Conservation (phyloP, 768 basidiomycete genomes). For the Calocybe gangraenosa region DNA sequence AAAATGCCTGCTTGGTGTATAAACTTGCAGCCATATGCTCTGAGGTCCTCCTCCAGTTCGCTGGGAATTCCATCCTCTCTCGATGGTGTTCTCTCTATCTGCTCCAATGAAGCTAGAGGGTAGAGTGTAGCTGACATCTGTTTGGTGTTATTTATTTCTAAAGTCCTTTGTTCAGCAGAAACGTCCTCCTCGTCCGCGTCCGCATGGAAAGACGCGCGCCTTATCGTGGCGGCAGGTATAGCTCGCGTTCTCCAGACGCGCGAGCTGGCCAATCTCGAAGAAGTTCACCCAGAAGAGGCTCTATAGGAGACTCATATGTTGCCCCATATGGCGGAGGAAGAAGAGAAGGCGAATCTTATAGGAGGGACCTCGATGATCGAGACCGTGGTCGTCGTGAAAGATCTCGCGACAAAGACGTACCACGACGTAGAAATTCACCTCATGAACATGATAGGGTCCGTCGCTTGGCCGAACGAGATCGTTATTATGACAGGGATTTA, state of each 20-base stretch:
- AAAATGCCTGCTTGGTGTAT: constrained; percentile 94
- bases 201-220: constrained; percentile 16
- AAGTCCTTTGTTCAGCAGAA: background rate
- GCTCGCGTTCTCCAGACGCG: constrained; percentile 13
- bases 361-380: constrained; percentile 16
- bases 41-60: constrained; percentile 82
- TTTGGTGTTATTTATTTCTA: constrained; percentile 13
- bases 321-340: constrained; percentile 23
- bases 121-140: constrained; percentile 53
- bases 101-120: constrained; percentile 78
- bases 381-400: constrained; percentile 17
- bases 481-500: constrained; percentile 13
- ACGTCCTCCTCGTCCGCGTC: constrained; percentile 16
- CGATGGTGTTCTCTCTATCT: constrained; percentile 80
- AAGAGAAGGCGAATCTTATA: constrained; percentile 21
- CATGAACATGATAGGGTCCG: constrained; percentile 18
- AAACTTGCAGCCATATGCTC: constrained; percentile 89
- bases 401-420: constrained; percentile 11
- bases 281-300: constrained; percentile 14
- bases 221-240: constrained; percentile 12
- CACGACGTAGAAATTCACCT: constrained; percentile 8
- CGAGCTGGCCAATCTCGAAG: constrained; percentile 12
- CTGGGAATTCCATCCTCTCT: constrained; percentile 74
- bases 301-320: constrained; percentile 29
- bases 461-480: constrained; percentile 6